A percentile compares a stretch with the other conserved stretches of the same genome.
Conservation (phyloP, 2,329 filamentous ascomycete genomes). For the Cladobotryum protrusum region DNA sequence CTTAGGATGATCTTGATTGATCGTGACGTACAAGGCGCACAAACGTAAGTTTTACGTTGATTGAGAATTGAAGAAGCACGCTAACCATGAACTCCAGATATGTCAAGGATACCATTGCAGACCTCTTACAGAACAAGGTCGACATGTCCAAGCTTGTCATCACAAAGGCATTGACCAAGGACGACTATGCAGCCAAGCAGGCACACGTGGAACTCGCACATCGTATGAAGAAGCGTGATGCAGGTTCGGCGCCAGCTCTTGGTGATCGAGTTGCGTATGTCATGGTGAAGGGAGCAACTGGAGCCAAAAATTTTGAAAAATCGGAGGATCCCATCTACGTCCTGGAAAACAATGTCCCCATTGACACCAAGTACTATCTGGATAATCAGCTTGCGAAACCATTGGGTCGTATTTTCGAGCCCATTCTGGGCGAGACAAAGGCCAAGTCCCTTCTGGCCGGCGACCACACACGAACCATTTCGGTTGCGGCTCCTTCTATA, state of each 20-base stretch:
- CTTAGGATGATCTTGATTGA: constrained; percentile 94
- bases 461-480: constrained; percentile 90
- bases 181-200: constrained; percentile 84
- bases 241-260: constrained; percentile 83
- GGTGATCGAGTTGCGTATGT: constrained; percentile 98
- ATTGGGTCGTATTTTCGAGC: constrained; percentile 91
- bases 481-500: constrained; percentile 82
- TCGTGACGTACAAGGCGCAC: constrained; percentile 79
- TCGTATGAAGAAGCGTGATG: constrained; percentile 95
- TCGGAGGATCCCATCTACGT: constrained; percentile 97
- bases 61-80: constrained; percentile 1
- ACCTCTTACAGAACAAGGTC: constrained; percentile 92
- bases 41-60: constrained; percentile 62
- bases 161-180: constrained; percentile 91
- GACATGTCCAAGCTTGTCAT: constrained; percentile 99
- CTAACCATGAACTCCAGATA: constrained; percentile 57
- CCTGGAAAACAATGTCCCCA: constrained; percentile 93
- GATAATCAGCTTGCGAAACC: constrained; percentile 98
- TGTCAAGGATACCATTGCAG: constrained; percentile 92
- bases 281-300: constrained; percentile 85
- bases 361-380: constrained; percentile 97
- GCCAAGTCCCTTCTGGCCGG: constrained; percentile 80
- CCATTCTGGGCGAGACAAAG: constrained; percentile 90
- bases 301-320: constrained; percentile 92
- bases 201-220: constrained; percentile 93